phyloP scores from a whole-genome alignment of 192 early-diverging fungal species.

The Backusella psychrophila region DNA sequence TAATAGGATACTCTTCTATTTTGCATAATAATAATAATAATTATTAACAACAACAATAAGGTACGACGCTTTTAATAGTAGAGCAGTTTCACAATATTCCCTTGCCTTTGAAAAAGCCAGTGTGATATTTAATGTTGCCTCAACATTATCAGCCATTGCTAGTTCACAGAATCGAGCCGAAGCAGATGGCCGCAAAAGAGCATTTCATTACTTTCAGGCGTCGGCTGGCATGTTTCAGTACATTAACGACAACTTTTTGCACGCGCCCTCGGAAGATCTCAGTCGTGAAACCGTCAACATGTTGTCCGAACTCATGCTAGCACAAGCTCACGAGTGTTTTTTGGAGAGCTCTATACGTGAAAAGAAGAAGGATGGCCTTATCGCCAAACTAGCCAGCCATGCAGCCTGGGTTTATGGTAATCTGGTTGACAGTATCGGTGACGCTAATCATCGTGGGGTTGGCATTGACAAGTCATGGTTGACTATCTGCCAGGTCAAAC shows the following conservation, averaged over 20 bases:
- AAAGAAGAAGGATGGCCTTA: constrained; percentile 85
- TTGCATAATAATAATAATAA: neutral
- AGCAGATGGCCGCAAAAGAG: constrained; percentile 70
- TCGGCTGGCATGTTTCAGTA: constrained; percentile 92
- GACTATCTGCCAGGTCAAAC: constrained; percentile 81
- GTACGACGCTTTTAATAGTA: constrained; percentile 84
- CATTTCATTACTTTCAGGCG: constrained; percentile 90
- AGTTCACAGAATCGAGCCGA: constrained; percentile 74
- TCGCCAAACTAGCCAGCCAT: constrained; percentile 88
- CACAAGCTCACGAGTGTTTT: constrained; percentile 93
- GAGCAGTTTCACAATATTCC: constrained; percentile 82
- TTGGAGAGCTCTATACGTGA: constrained; percentile 82
- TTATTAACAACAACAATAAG: constrained; percentile 21
- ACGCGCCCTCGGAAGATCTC: constrained; percentile 91
- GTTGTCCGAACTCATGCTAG: constrained; percentile 84
- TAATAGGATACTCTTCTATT: neutral
- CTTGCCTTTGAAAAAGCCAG: constrained; percentile 97
- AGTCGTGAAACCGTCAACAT: constrained; percentile 88
- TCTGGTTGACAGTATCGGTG: constrained; percentile 70
- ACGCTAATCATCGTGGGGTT: constrained; percentile 62
- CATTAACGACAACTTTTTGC: constrained; percentile 98
- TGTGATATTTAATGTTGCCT: constrained; percentile 93
- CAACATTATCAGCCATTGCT: constrained; percentile 74
- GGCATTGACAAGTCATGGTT: constrained; percentile 79
- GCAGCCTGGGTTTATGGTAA: constrained; percentile 72